Conservation (phyloP, 352 stramenopile genomes). For the Phytophthora europaea region DNA sequence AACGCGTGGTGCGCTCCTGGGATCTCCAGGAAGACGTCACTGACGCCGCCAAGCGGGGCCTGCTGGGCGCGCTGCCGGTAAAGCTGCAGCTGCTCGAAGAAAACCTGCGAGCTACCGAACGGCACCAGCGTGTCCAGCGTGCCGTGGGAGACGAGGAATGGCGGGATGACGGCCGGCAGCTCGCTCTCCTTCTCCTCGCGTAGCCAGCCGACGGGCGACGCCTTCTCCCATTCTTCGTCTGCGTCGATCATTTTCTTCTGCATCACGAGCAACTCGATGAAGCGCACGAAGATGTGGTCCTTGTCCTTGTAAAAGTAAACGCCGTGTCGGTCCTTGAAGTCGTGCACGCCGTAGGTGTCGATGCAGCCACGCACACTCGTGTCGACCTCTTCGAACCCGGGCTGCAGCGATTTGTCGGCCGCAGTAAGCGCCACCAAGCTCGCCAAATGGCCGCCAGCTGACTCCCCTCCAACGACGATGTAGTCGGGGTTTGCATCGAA, state of each 20-base stretch:
- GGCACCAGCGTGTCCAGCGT: slow-evolving; percentile 77
- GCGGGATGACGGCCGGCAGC: slow-evolving; percentile 54
- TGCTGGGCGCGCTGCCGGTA: slow-evolving; percentile 43
- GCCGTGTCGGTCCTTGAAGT: slow-evolving; percentile 76
- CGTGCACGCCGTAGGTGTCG: slow-evolving; percentile 82
- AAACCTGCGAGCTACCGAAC: slow-evolving; percentile 75
- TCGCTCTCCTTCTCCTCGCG: slow-evolving; percentile 42
- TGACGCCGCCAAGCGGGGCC: slow-evolving; percentile 32
- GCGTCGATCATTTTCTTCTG: slow-evolving; percentile 65
- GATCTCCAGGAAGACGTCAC: slow-evolving; percentile 73
- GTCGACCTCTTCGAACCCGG: slow-evolving; percentile 81
- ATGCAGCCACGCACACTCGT: slow-evolving; percentile 79
- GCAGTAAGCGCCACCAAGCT: slow-evolving; percentile 76
- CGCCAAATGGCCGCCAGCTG: slow-evolving; percentile 74
- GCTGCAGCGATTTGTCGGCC: slow-evolving; percentile 71
- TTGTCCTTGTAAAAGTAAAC: slow-evolving; percentile 73
- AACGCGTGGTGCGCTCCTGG: slow-evolving; percentile 77
- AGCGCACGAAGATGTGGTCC: slow-evolving; percentile 65
- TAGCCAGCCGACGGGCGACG: slow-evolving; percentile 70
- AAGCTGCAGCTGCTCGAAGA: slow-evolving; percentile 67
- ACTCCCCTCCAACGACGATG: slow-evolving; percentile 80
- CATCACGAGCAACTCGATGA: slow-evolving; percentile 78
- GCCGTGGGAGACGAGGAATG: slow-evolving; percentile 81
- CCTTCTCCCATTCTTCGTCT: slow-evolving; percentile 58
- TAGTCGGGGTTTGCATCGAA: slow-evolving; percentile 71